phyloP scores from a whole-genome alignment of 1,284 basidiomycete species.

The Tilletia caries region DNA sequence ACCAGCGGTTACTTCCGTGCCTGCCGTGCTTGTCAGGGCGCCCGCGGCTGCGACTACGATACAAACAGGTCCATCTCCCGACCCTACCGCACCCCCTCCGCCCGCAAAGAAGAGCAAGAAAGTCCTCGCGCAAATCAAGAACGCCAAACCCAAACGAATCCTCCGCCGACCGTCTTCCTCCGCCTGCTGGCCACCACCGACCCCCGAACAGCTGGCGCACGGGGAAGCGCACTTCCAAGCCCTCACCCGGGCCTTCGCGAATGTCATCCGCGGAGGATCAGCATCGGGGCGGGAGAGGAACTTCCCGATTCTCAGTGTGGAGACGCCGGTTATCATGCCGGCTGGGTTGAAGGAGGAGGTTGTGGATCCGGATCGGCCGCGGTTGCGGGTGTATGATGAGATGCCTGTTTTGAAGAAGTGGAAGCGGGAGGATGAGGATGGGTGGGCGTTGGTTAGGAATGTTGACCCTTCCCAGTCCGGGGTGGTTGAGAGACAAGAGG shows the following conservation, averaged over 20 bases:
- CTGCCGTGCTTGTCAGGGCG: no score
- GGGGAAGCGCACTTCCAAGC: not conserved
- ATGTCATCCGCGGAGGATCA: not conserved
- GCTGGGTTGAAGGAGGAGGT: conserved; percentile 1
- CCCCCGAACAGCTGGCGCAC: not conserved
- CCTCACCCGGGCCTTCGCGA: not conserved
- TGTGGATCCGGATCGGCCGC: not conserved
- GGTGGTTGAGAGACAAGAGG: no score
- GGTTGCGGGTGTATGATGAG: not conserved
- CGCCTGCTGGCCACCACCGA: not conserved
- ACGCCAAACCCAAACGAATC: not conserved
- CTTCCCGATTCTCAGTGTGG: not conserved
- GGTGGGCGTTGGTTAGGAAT: not conserved
- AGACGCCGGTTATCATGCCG: no score
- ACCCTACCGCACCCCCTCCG: not conserved
- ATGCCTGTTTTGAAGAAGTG: not conserved
- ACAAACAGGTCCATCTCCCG: not conserved
- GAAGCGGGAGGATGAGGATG: not conserved
- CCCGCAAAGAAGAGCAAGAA: not conserved
- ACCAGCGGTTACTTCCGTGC: no score
- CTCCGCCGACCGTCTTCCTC: not conserved
- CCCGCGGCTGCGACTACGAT: not conserved
- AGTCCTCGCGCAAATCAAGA: not conserved
- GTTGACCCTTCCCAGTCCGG: no score
- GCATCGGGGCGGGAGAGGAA: not conserved